Evolutionary conservation across 495 filamentous ascomycete species (phyloP).

Genomic region (Hypoxylon crocopeplum): DNA sequence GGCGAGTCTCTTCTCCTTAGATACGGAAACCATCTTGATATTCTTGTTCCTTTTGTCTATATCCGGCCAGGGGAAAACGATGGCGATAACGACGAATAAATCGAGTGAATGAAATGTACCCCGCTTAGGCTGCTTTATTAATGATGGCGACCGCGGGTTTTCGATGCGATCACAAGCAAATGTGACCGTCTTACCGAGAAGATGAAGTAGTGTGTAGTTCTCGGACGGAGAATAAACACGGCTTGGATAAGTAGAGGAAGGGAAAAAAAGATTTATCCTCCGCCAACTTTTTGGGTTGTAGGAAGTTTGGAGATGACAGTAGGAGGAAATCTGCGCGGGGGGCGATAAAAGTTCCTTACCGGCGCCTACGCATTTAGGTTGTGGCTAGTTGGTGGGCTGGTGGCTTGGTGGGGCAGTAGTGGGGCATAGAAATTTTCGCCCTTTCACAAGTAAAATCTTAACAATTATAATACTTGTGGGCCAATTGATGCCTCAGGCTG

Average conservation of each 20-base stretch:
- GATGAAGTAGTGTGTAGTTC: conserved; percentile 7
- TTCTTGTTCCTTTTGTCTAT: conserved; percentile 13
- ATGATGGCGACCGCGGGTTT: conserved; percentile 7
- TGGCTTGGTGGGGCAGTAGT: conserved; percentile 8
- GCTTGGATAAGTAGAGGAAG: background rate
- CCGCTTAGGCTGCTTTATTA: conserved; percentile 23
- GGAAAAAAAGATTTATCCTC: conserved; percentile 22
- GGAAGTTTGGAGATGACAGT: conserved; percentile 5
- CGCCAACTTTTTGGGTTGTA: conserved; percentile 11
- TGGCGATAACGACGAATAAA: background rate
- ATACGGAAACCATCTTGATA: conserved; percentile 83
- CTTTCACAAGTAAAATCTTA: conserved; percentile 23
- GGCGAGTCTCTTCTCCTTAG: conserved; percentile 95
- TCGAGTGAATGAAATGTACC: conserved; percentile 27
- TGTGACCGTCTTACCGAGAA: conserved; percentile 14
- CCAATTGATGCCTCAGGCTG: conserved; percentile 13
- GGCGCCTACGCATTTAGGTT: background rate
- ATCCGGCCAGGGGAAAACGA: conserved; percentile 8
- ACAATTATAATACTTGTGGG: conserved; percentile 11
- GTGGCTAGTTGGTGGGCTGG: conserved; percentile 4
- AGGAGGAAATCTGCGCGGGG: conserved; percentile 16
- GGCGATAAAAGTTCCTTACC: conserved; percentile 14
- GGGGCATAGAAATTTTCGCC: conserved; percentile 23
- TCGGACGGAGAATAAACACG: background rate
- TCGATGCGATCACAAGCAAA: conserved; percentile 29